Percentiles rank a stretch among this genome's conserved stretches.
These are phyloP conservation scores for Mrakia frigida DNA, from an alignment of 768 basidiomycete genomes.

Conservation along the genomic window DNA sequence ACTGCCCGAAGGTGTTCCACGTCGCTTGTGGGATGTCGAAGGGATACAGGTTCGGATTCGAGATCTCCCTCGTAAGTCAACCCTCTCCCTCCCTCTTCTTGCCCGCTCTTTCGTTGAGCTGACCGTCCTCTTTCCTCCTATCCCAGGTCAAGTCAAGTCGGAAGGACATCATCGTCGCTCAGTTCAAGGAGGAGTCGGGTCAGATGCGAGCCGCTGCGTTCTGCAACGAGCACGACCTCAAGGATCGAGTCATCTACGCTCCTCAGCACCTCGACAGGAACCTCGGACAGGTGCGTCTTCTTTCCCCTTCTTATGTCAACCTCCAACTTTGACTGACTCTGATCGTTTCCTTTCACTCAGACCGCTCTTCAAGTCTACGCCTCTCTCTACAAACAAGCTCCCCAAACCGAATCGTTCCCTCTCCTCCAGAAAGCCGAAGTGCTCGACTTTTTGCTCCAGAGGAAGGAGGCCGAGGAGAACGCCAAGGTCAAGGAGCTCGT, in stretches of 20 bases:
- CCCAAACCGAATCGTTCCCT: slow-evolving; percentile 63
- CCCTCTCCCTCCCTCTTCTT: slow-evolving; percentile 27
- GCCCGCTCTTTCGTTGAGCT: not conserved
- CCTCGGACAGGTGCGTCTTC: not conserved
- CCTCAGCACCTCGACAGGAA: slow-evolving; percentile 55
- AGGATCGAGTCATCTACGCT: slow-evolving; percentile 65
- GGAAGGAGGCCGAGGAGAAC: not conserved
- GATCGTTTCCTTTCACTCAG: slow-evolving; percentile 46
- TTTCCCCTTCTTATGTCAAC: not conserved
- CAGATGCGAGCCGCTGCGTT: slow-evolving; percentile 34
- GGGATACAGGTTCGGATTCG: slow-evolving; percentile 84
- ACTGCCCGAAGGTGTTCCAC: slow-evolving; percentile 73
- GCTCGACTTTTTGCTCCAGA: slow-evolving; percentile 52
- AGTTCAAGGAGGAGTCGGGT: slow-evolving; percentile 68
- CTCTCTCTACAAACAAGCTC: slow-evolving; percentile 69
- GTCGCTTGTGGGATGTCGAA: slow-evolving; percentile 83
- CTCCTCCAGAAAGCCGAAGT: slow-evolving; percentile 83
- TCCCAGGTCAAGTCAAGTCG: slow-evolving; percentile 64
- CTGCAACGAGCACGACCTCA: slow-evolving; percentile 64
- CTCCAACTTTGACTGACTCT: too few species aligned
- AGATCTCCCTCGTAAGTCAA: slow-evolving; percentile 68
- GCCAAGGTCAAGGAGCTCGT: not conserved
- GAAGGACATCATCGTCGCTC: slow-evolving; percentile 60
- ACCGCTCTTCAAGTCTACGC: slow-evolving; percentile 86
- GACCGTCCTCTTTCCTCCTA: not conserved